These are phyloP conservation scores for Backusella tuberculispora DNA, from an alignment of 192 early-diverging fungal genomes.

Conservation along the genomic window DNA sequence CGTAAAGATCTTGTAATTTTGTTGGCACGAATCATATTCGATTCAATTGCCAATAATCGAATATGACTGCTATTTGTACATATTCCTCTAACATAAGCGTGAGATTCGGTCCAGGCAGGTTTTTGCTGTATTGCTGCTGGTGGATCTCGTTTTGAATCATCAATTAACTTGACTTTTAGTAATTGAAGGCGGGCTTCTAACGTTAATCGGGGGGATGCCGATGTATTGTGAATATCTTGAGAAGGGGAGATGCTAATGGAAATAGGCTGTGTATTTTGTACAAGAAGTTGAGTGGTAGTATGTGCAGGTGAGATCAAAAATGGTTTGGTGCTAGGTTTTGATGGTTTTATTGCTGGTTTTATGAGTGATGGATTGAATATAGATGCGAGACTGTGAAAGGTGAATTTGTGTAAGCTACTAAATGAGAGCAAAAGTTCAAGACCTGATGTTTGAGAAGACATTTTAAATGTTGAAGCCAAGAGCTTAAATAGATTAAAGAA, in stretches of 20 bases:
- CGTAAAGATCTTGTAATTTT: constrained; percentile 49
- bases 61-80: constrained; percentile 48
- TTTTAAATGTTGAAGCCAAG: neutral
- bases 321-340: neutral
- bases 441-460: neutral
- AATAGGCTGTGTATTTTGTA: neutral
- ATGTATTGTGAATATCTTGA: neutral
- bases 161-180: neutral
- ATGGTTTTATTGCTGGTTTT: neutral
- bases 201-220: neutral
- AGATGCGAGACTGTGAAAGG: neutral
- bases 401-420: neutral
- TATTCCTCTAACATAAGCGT: constrained; percentile 1
- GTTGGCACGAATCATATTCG: constrained; percentile 54
- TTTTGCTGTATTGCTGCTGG: neutral
- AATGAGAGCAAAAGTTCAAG: neutral
- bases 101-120: constrained; percentile 16
- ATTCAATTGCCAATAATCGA: constrained; percentile 48
- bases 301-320: neutral
- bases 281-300: neutral
- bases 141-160: neutral
- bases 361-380: neutral
- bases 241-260: neutral
- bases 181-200: neutral
- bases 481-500: neutral